Evolutionary conservation across 2,329 filamentous ascomycete species (phyloP).

Genomic region (Pseudogymnoascus pannorum): DNA sequence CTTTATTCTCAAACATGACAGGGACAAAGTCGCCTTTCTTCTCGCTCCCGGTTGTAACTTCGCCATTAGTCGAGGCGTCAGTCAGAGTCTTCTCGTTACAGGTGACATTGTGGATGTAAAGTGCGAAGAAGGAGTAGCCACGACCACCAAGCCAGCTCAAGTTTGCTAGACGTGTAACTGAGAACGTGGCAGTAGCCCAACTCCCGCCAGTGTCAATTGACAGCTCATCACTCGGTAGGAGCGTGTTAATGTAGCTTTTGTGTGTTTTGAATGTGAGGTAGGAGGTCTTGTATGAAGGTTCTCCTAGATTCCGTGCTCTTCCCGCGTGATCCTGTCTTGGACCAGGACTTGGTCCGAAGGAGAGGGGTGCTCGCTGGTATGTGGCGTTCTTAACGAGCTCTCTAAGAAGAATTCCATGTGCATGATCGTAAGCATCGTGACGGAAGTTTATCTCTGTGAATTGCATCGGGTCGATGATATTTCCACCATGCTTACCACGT

Average conservation of each 20-base stretch:
- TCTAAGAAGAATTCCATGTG: conserved; percentile 33
- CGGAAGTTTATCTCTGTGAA: conserved; percentile 38
- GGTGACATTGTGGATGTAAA: conserved; percentile 54
- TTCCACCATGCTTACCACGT: conserved; percentile 13
- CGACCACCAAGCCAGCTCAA: conserved; percentile 54
- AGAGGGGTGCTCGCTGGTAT: conserved; percentile 35
- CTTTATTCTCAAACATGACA: conserved; percentile 45
- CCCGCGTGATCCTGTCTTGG: conserved; percentile 5
- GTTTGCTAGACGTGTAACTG: conserved; percentile 36
- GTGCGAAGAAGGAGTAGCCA: conserved; percentile 49
- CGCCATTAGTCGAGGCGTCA: conserved; percentile 41
- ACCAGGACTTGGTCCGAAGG: conserved; percentile 25
- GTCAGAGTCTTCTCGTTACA: conserved; percentile 34
- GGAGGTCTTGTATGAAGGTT: conserved; percentile 26
- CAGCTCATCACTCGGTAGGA: background rate
- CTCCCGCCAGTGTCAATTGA: conserved; percentile 18
- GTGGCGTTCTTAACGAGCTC: conserved; percentile 24
- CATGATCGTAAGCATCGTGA: conserved; percentile 45
- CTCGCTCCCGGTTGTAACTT: conserved; percentile 30
- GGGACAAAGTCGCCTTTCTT: conserved; percentile 43
- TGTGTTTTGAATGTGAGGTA: conserved; percentile 26
- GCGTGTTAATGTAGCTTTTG: conserved; percentile 6
- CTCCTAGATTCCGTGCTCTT: background rate
- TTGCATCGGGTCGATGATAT: conserved; percentile 35
- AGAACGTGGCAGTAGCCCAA: conserved; percentile 31